Percentiles rank a stretch among this genome's conserved stretches.
These are phyloP conservation scores for Leucosporidium yakuticum DNA, from an alignment of 768 basidiomycete genomes.

Conservation along the genomic window DNA sequence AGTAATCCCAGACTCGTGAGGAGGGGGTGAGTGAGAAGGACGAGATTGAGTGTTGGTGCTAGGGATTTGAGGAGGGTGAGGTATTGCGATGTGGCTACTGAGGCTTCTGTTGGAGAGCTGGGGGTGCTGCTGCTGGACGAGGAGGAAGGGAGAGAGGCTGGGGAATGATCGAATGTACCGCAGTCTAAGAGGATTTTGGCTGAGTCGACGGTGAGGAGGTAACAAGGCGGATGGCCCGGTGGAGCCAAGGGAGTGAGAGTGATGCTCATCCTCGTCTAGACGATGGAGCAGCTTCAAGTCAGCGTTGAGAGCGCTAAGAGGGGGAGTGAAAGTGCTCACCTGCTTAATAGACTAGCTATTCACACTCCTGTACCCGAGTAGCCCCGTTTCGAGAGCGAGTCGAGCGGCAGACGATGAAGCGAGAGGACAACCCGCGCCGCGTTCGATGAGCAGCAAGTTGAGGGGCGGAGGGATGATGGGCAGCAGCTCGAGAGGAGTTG, in stretches of 20 bases:
- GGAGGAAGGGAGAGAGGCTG: constrained; percentile 47
- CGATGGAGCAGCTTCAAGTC: no score
- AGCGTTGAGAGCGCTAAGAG: no score
- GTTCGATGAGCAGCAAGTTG: no score
- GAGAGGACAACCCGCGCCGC: no score
- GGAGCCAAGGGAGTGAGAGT: constrained; percentile 83
- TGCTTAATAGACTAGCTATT: no score
- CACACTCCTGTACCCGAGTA: no score
- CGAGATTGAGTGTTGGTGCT: constrained; percentile 77
- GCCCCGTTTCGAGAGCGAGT: no score
- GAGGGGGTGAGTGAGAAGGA: constrained; percentile 90
- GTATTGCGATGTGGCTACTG: constrained; percentile 34
- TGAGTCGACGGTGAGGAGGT: constrained; percentile 84
- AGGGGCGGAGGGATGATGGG: no score
- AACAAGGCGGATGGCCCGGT: constrained; percentile 39
- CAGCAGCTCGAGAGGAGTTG: no score
- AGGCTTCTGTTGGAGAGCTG: constrained; percentile 41
- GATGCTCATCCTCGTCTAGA: constrained; percentile 50
- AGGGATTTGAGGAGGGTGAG: constrained; percentile 44
- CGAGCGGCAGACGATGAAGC: no score
- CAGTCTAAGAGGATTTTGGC: constrained; percentile 89
- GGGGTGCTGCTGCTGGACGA: constrained; percentile 39
- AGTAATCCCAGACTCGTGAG: constrained; percentile 84
- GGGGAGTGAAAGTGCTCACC: no score
- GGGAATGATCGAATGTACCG: constrained; percentile 80